phyloP scores from a whole-genome alignment of 768 basidiomycete species.

The Paxillus involutus region DNA sequence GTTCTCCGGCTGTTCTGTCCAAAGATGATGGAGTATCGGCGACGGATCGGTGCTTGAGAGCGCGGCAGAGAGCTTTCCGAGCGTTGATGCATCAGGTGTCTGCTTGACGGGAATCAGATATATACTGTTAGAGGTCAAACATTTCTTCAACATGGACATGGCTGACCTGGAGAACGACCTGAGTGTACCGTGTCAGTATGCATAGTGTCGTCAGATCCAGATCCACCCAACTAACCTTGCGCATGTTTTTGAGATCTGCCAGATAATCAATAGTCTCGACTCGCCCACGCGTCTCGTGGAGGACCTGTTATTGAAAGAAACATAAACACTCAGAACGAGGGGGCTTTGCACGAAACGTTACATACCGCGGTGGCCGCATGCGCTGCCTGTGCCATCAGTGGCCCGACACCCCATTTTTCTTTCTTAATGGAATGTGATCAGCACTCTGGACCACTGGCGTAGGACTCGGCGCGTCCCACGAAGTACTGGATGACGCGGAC shows the following conservation, averaged over 20 bases:
- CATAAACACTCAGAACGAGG: neutral
- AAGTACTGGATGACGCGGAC: constrained; percentile 9
- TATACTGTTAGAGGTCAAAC: neutral
- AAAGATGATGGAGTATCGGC: constrained; percentile 38
- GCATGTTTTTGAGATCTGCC: constrained; percentile 39
- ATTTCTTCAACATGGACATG: neutral
- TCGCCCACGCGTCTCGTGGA: constrained; percentile 39
- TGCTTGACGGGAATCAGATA: constrained; percentile 8
- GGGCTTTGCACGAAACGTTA: neutral
- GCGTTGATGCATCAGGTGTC: constrained; percentile 33
- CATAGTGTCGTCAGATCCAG: neutral
- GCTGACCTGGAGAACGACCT: constrained; percentile 43
- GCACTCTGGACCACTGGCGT: neutral
- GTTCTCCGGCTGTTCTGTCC: constrained; percentile 46
- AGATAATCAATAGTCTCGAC: constrained; percentile 40
- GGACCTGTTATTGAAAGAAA: constrained; percentile 25
- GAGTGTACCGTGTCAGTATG: neutral
- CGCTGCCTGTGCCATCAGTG: constrained; percentile 44
- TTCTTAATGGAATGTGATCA: constrained; percentile 21
- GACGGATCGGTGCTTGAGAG: constrained; percentile 23
- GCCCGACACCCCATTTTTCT: constrained; percentile 44
- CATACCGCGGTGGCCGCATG: constrained; percentile 43
- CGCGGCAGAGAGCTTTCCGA: constrained; percentile 31
- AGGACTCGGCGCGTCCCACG: neutral
- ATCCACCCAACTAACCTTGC: constrained; percentile 31